phyloP scores from a whole-genome alignment of 169 alveolate genomes.

The Blepharisma undulans region DNA sequence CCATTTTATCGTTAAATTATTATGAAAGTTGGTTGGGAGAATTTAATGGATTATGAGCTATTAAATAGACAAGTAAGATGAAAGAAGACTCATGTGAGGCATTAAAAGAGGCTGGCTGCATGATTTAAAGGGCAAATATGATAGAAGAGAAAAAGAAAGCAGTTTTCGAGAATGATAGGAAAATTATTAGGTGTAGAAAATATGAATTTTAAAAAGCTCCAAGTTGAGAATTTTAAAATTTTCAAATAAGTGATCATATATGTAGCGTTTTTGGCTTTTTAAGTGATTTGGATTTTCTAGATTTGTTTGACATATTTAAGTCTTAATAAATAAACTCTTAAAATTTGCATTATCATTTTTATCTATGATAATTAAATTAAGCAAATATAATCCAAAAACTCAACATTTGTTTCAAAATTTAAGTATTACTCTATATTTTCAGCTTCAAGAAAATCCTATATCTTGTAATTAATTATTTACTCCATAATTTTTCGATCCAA shows the following conservation, averaged over 20 bases:
- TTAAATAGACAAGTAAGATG: background rate
- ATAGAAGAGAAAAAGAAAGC: too few species aligned
- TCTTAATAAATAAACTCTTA: background rate
- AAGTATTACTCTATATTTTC: too few species aligned
- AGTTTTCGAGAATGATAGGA: too few species aligned
- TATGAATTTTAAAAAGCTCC: background rate
- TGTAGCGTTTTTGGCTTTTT: background rate
- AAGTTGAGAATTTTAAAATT: background rate
- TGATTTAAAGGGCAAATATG: background rate
- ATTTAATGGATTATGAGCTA: background rate
- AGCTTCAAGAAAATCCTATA: background rate
- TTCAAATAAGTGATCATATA: too few species aligned
- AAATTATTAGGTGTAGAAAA: background rate
- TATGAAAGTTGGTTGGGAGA: background rate
- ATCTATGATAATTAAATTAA: too few species aligned
- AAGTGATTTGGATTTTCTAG: background rate
- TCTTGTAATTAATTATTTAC: slow-evolving; percentile 18
- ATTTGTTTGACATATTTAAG: background rate
- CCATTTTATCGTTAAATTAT: background rate
- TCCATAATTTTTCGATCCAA: slow-evolving; percentile 21
- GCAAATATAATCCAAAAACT: too few species aligned
- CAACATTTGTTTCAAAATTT: too few species aligned
- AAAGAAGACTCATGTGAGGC: background rate
- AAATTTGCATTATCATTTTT: background rate
- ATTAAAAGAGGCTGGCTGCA: background rate